phyloP scores from a whole-genome alignment of 2,329 filamentous ascomycete genomes.

The Blastomyces emzantsi region DNA sequence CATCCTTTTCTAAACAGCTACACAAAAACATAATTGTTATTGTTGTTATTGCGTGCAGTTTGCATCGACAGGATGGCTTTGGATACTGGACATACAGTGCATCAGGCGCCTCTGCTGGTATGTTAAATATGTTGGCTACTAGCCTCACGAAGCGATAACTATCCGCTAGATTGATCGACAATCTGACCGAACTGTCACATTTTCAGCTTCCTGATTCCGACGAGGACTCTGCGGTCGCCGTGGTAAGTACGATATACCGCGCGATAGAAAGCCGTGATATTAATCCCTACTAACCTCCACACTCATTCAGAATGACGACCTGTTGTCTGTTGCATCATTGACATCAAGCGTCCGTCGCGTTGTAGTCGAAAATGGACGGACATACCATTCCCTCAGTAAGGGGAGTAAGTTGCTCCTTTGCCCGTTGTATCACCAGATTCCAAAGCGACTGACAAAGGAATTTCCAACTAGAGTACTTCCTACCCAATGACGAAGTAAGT shows the following conservation, averaged over 20 bases:
- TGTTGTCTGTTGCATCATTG: constrained; percentile 1
- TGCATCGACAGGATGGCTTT: background rate
- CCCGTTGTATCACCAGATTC: background rate
- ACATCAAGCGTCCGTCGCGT: background rate
- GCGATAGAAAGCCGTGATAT: background rate
- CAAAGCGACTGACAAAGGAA: background rate
- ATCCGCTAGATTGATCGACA: background rate
- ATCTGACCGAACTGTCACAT: background rate
- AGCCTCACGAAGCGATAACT: too few species aligned
- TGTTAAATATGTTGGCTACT: background rate
- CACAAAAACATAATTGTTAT: constrained; percentile 4
- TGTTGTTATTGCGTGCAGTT: background rate
- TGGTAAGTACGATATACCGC: constrained; percentile 1
- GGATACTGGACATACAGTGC: background rate
- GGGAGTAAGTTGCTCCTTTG: constrained; percentile 6
- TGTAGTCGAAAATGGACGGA: constrained; percentile 18
- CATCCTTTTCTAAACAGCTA: too few species aligned
- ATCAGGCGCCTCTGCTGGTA: background rate
- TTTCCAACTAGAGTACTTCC: constrained; percentile 5
- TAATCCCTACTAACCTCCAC: background rate
- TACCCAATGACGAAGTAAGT: constrained; percentile 16
- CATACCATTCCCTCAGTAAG: constrained; percentile 21
- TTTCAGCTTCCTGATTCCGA: constrained; percentile 4
- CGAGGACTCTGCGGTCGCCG: constrained; percentile 3
- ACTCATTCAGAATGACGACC: background rate